These are phyloP conservation scores for Tricholoma terreum DNA, from an alignment of 768 basidiomycete species.

Conservation along the genomic window DNA sequence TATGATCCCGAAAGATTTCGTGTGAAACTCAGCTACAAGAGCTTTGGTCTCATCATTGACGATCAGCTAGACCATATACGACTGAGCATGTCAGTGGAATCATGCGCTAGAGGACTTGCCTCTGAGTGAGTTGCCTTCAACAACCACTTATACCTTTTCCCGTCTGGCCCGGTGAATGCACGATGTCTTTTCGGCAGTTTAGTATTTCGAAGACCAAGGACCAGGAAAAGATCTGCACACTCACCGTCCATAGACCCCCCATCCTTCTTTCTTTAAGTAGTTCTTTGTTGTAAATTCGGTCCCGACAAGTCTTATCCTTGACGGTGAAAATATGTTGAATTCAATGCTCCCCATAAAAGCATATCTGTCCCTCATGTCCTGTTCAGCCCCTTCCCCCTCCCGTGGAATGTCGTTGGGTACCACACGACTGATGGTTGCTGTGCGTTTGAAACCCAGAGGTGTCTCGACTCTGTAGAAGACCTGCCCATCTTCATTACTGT, in stretches of 20 bases:
- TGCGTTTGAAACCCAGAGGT: slow-evolving; percentile 18
- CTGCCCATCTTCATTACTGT: slow-evolving; percentile 18
- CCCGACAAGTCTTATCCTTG: slow-evolving; percentile 26
- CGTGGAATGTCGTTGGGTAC: neutral
- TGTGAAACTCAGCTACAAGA: slow-evolving; percentile 18
- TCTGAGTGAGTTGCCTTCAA: slow-evolving; percentile 5
- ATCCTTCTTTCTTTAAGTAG: slow-evolving; percentile 23
- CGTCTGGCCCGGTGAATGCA: slow-evolving; percentile 22
- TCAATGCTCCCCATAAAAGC: slow-evolving; percentile 31
- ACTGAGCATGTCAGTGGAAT: too few species aligned
- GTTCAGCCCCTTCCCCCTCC: neutral
- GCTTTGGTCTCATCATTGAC: slow-evolving; percentile 19
- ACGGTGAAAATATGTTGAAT: slow-evolving; percentile 27
- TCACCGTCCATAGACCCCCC: slow-evolving; percentile 20
- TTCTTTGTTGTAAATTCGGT: slow-evolving; percentile 19
- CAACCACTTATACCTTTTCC: slow-evolving; percentile 23
- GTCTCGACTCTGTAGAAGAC: slow-evolving; percentile 18
- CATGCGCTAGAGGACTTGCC: slow-evolving; percentile 1
- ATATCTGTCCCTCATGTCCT: slow-evolving; percentile 27
- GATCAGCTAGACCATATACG: slow-evolving; percentile 8
- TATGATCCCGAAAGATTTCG: slow-evolving; percentile 10
- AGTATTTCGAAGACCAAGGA: neutral
- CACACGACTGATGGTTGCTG: slow-evolving; percentile 1
- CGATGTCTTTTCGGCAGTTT: slow-evolving; percentile 10
- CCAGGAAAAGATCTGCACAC: neutral